These are phyloP conservation scores for Scheffersomyces illinoinensis DNA, from an alignment of 1,139 yeast genomes.

Conservation along the genomic window DNA sequence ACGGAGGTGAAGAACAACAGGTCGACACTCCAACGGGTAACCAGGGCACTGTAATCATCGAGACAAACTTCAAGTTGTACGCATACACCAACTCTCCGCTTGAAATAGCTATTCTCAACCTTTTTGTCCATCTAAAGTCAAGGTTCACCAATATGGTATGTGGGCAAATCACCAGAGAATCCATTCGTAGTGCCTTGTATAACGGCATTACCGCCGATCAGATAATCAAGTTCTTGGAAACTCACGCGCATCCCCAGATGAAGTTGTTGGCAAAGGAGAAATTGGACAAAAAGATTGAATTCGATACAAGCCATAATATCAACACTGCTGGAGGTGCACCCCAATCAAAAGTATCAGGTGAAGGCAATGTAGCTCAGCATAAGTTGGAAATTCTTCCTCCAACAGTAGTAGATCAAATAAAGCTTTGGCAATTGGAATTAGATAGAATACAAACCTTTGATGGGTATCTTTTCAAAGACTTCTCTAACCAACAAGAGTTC, in stretches of 20 bases:
- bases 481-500: conserved; percentile 74
- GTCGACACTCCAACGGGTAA: conserved; percentile 15
- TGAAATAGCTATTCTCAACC: conserved; percentile 87
- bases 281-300: conserved; percentile 65
- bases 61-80: conserved; percentile 89
- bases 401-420: conserved; percentile 92
- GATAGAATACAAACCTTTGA: conserved; percentile 88
- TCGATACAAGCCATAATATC: conserved; percentile 57
- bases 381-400: conserved; percentile 79
- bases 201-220: conserved; percentile 97
- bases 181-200: conserved; percentile 76
- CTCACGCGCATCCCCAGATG: conserved; percentile 97
- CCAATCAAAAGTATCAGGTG: conserved; percentile 29
- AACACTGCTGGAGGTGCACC: conserved; percentile 51
- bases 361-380: conserved; percentile 37
- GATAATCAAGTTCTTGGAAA: conserved; percentile 80
- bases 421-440: conserved; percentile 92
- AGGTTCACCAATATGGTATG: conserved; percentile 91
- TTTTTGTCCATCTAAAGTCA: conserved; percentile 81
- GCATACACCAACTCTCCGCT: conserved; percentile 95
- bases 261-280: conserved; percentile 66
- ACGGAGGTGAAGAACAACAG: conserved; percentile 20
- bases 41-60: conserved; percentile 78
- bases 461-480: conserved; percentile 88
- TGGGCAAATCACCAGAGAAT: conserved; percentile 91